These are phyloP conservation scores for Lactifluus volemus DNA, from an alignment of 768 basidiomycete genomes.

Conservation along the genomic window DNA sequence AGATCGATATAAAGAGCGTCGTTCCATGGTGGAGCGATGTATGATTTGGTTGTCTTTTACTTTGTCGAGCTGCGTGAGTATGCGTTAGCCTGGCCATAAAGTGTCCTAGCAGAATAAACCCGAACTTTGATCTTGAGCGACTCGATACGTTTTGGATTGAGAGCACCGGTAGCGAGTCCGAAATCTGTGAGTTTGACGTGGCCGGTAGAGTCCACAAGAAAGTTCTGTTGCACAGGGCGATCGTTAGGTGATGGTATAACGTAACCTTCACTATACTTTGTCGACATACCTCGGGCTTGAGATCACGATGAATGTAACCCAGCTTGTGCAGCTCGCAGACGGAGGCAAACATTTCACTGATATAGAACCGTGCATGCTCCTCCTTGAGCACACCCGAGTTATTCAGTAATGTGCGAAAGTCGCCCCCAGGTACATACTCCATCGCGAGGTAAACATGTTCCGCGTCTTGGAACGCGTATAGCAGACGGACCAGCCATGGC, in stretches of 20 bases:
- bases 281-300: constrained; percentile 89
- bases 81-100: background rate
- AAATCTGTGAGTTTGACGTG: constrained; percentile 99
- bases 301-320: constrained; percentile 96
- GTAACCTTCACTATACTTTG: background rate
- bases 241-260: background rate
- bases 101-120: background rate
- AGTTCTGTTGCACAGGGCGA: constrained; percentile 52
- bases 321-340: constrained; percentile 94
- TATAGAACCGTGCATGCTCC: constrained; percentile 94
- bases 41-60: constrained; percentile 90
- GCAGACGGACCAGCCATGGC: constrained; percentile 88
- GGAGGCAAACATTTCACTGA: constrained; percentile 94
- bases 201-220: constrained; percentile 89
- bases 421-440: constrained; percentile 99
- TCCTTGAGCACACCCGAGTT: constrained; percentile 97
- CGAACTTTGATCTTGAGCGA: constrained; percentile 85
- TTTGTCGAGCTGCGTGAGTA: constrained; percentile 67
- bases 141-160: constrained; percentile 92
- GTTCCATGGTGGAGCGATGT: constrained; percentile 86
- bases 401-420: constrained; percentile 95
- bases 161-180: constrained; percentile 90
- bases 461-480: constrained; percentile 96
- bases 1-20: constrained; percentile 90
- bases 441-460: constrained; percentile 92